These are phyloP conservation scores for Sclerotinia glacialis DNA, from an alignment of 2,329 filamentous ascomycete genomes.

Conservation along the genomic window DNA sequence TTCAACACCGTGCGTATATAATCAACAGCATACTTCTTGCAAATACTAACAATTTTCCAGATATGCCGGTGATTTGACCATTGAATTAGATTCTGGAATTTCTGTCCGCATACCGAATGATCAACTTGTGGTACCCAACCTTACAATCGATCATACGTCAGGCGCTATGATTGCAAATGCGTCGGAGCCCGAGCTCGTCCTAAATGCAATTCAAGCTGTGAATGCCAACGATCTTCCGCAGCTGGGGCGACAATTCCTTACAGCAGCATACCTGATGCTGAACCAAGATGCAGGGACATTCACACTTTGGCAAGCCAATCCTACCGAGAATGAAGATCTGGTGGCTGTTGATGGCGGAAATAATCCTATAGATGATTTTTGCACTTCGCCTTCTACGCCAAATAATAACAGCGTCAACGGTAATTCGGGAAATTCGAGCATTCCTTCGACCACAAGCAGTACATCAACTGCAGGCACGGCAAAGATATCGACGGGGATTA, in stretches of 20 bases:
- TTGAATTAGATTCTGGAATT: constrained; percentile 13
- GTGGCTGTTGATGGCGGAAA: constrained; percentile 13
- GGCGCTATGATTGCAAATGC: constrained; percentile 2
- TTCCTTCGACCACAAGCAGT: not conserved
- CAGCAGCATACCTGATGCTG: constrained; percentile 14
- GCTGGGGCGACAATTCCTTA: constrained; percentile 46
- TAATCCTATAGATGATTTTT: constrained; percentile 5
- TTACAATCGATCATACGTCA: not conserved
- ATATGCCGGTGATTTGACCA: constrained; percentile 15
- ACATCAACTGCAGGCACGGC: not conserved
- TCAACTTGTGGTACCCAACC: constrained; percentile 9
- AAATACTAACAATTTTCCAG: not conserved
- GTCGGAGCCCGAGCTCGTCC: constrained; percentile 9
- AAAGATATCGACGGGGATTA: not conserved
- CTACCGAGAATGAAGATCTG: constrained; percentile 14
- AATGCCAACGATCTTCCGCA: constrained; percentile 80
- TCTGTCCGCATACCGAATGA: constrained; percentile 22
- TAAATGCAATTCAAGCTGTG: constrained; percentile 66
- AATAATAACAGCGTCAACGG: constrained; percentile 1
- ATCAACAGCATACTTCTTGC: not conserved
- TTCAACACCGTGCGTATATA: not conserved
- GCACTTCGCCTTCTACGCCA: constrained; percentile 4
- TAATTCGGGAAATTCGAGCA: not conserved
- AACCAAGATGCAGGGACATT: constrained; percentile 17
- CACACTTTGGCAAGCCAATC: constrained; percentile 20